phyloP scores from a whole-genome alignment of 2,329 filamentous ascomycete genomes.

The Pyrenophora tritici-repentis region DNA sequence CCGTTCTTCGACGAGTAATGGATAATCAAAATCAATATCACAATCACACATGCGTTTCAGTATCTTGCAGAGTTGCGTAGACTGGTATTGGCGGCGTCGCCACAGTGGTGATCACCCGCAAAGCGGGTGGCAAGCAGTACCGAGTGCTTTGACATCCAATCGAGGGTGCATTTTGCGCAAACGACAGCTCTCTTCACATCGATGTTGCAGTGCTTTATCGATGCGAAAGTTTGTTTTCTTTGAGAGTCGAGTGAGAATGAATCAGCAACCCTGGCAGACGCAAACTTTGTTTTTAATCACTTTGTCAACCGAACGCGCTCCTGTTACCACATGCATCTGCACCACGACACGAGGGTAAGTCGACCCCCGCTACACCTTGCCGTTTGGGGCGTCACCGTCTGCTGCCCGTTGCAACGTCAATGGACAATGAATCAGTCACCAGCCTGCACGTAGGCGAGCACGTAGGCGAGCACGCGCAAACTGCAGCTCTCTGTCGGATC shows the following conservation, averaged over 20 bases:
- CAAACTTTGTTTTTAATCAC: constrained; percentile 24
- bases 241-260: constrained; percentile 6
- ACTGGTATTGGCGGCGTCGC: constrained; percentile 1
- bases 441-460: too few relatives aligned
- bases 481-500: constrained; percentile 12
- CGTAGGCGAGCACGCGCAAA: constrained; percentile 8
- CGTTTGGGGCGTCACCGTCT: constrained; percentile 10
- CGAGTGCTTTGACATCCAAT: constrained; percentile 3
- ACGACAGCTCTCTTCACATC: background rate
- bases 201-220: background rate
- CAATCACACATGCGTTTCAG: constrained; percentile 1
- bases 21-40: constrained; percentile 3
- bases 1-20: constrained; percentile 6
- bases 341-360: constrained; percentile 14
- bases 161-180: background rate
- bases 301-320: constrained; percentile 9
- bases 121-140: background rate
- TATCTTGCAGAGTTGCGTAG: background rate
- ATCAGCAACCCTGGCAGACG: constrained; percentile 8
- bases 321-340: constrained; percentile 19
- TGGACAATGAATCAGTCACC: constrained; percentile 9
- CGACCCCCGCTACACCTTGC: constrained; percentile 21
- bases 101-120: background rate
- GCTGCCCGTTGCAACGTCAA: constrained; percentile 12
- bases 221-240: constrained; percentile 12